Percentiles rank a stretch among this genome's conserved stretches.
These are phyloP conservation scores for Penicillium sp. DNA, from an alignment of 2,329 filamentous ascomycete species.

Conservation along the genomic window DNA sequence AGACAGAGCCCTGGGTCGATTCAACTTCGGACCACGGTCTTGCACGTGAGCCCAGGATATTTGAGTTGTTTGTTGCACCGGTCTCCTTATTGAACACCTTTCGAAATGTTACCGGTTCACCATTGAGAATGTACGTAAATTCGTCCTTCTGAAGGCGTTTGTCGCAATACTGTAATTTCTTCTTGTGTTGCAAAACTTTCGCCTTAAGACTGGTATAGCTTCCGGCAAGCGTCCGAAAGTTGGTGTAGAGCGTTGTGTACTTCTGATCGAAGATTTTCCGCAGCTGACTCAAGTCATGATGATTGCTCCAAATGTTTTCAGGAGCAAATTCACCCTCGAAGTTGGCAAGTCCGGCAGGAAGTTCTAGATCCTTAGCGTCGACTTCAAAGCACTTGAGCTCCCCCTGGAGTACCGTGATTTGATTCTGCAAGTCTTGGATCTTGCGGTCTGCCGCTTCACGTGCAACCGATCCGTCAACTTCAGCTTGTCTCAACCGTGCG, in stretches of 20 bases:
- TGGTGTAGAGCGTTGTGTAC: constrained; percentile 35
- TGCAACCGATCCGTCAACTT: constrained; percentile 20
- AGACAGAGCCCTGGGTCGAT: background rate
- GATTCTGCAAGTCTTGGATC: constrained; percentile 21
- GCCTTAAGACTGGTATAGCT: constrained; percentile 30
- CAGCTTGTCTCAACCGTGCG: constrained; percentile 20
- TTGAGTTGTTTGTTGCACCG: background rate
- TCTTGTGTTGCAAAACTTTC: constrained; percentile 34
- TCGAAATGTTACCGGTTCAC: constrained; percentile 27
- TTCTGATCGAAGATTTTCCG: constrained; percentile 23
- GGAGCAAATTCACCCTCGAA: constrained; percentile 31
- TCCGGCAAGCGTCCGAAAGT: constrained; percentile 26
- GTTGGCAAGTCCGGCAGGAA: constrained; percentile 10
- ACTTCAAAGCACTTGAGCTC: constrained; percentile 20
- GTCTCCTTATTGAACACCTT: constrained; percentile 12
- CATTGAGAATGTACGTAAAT: constrained; percentile 31
- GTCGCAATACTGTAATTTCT: constrained; percentile 32
- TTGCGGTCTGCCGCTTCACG: constrained; percentile 17
- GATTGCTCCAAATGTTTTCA: constrained; percentile 15
- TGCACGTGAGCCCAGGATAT: background rate
- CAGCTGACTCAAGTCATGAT: constrained; percentile 9
- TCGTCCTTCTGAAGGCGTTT: constrained; percentile 27
- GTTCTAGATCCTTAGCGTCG: constrained; percentile 12
- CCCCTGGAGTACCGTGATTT: constrained; percentile 21
- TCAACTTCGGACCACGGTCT: background rate